Percentiles rank a stretch among this genome's conserved stretches.
phyloP scores from a whole-genome alignment of 108 stramenopile genomes.

The Tribonema minus region DNA sequence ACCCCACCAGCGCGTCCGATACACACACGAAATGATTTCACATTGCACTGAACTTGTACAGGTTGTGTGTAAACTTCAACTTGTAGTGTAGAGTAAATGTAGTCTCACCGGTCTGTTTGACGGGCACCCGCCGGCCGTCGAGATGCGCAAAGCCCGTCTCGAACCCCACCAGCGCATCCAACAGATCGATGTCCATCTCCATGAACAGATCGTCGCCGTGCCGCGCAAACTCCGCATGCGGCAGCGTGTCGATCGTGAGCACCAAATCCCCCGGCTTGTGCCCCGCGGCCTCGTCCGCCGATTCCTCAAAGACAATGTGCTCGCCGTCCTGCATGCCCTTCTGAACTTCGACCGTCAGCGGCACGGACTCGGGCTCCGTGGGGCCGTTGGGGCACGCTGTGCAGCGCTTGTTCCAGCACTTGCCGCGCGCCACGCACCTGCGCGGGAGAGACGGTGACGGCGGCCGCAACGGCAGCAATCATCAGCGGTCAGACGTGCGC shows the following conservation, averaged over 20 bases:
- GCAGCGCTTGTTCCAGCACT: background rate
- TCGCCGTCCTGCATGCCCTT: conserved; percentile 56
- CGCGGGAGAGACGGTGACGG: too few species aligned
- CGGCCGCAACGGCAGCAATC: too few species aligned
- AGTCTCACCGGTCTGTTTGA: conserved; percentile 43
- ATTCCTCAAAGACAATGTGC: conserved; percentile 44
- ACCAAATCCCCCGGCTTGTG: conserved; percentile 58
- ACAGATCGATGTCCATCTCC: conserved; percentile 53
- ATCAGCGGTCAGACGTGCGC: too few species aligned
- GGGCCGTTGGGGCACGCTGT: conserved; percentile 60
- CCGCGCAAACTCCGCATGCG: conserved; percentile 51
- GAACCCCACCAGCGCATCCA: conserved; percentile 63
- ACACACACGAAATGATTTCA: too few species aligned
- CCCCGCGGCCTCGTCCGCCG: conserved; percentile 55
- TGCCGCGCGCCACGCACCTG: background rate
- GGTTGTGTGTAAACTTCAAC: background rate
- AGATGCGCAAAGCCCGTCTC: conserved; percentile 48
- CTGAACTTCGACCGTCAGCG: conserved; percentile 78
- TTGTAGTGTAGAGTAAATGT: background rate
- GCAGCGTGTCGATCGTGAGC: conserved; percentile 48
- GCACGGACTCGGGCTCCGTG: conserved; percentile 85
- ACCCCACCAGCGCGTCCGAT: background rate
- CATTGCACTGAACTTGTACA: too few species aligned
- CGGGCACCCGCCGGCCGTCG: conserved; percentile 53
- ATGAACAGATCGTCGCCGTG: conserved; percentile 56